Conservation (phyloP, 352 stramenopile species). For the Phytophthora cactorum region DNA sequence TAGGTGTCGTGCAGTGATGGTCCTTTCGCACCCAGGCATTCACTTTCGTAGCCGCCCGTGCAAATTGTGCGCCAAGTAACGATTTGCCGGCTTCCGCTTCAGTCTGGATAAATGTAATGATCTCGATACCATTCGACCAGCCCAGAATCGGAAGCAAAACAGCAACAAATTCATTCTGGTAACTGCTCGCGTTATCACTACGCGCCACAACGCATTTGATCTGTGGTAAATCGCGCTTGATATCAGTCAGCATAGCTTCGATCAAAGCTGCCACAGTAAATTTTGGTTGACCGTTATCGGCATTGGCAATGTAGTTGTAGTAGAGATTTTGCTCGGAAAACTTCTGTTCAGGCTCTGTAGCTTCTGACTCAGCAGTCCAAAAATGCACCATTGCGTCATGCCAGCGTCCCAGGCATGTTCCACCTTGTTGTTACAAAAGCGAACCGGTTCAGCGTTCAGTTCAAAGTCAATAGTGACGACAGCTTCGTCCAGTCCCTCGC, state of each 20-base stretch:
- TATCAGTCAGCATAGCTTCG: constrained; percentile 30
- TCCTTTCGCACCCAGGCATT: constrained; percentile 19
- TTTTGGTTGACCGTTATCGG: constrained; percentile 4
- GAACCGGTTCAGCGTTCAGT: constrained; percentile 8
- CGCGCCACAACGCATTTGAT: constrained; percentile 29
- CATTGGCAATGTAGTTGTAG: constrained; percentile 1
- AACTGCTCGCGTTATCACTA: constrained; percentile 34
- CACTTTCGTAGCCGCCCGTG: constrained; percentile 15
- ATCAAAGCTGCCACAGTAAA: constrained; percentile 21
- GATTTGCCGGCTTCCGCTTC: constrained; percentile 25
- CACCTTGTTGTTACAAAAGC: constrained; percentile 5
- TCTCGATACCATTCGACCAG: background rate
- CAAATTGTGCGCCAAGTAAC: constrained; percentile 34
- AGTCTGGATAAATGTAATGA: background rate
- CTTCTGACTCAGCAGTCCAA: background rate
- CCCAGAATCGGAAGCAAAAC: constrained; percentile 18
- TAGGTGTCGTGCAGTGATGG: constrained; percentile 28
- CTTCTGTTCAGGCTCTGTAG: background rate
- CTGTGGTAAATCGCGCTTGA: constrained; percentile 24
- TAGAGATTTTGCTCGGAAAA: constrained; percentile 5
- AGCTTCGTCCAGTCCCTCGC: constrained; percentile 6
- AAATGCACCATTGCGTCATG: constrained; percentile 3
- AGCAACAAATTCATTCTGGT: constrained; percentile 31
- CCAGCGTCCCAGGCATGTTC: constrained; percentile 3
- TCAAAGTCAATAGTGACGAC: constrained; percentile 12